These are phyloP conservation scores for Mayamaea pseudoterrestris DNA, from an alignment of 108 stramenopile species.

Conservation along the genomic window DNA sequence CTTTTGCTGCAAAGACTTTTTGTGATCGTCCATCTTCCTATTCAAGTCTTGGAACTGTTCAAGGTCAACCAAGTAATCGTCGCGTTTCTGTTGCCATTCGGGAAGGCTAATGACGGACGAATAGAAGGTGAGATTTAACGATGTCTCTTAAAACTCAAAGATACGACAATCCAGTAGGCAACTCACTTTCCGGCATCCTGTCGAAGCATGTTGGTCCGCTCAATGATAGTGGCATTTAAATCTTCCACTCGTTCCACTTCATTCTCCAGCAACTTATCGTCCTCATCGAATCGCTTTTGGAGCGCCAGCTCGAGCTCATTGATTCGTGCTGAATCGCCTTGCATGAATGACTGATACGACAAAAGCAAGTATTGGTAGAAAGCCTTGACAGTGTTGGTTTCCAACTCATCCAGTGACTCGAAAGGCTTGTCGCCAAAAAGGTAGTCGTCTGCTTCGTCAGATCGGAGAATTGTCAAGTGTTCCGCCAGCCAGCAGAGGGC, in stretches of 20 bases:
- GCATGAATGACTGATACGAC: conserved; percentile 79
- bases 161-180: too few species aligned
- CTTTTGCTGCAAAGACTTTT: conserved; percentile 42
- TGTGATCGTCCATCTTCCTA: conserved; percentile 64
- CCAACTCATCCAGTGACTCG: conserved; percentile 41
- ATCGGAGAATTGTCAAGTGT: conserved; percentile 23
- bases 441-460: conserved; percentile 14
- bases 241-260: conserved; percentile 58
- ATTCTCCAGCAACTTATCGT: conserved; percentile 43
- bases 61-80: conserved; percentile 63
- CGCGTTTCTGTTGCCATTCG: conserved; percentile 45
- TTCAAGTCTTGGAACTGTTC: conserved; percentile 83
- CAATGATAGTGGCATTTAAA: conserved; percentile 39
- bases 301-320: conserved; percentile 57
- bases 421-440: conserved; percentile 14
- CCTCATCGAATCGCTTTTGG: conserved; percentile 55
- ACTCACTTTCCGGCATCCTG: conserved; percentile 61
- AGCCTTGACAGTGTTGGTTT: conserved; percentile 40
- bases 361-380: conserved; percentile 76
- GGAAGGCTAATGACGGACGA: conserved; percentile 30
- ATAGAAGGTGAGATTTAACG: not conserved
- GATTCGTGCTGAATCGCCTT: conserved; percentile 64
- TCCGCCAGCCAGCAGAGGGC: conserved; percentile 94
- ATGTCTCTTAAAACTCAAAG: not conserved
- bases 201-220: conserved; percentile 41